Evolutionary conservation across 1,139 yeast species (phyloP).

Genomic region (Trichomonascaceae sp.): DNA sequence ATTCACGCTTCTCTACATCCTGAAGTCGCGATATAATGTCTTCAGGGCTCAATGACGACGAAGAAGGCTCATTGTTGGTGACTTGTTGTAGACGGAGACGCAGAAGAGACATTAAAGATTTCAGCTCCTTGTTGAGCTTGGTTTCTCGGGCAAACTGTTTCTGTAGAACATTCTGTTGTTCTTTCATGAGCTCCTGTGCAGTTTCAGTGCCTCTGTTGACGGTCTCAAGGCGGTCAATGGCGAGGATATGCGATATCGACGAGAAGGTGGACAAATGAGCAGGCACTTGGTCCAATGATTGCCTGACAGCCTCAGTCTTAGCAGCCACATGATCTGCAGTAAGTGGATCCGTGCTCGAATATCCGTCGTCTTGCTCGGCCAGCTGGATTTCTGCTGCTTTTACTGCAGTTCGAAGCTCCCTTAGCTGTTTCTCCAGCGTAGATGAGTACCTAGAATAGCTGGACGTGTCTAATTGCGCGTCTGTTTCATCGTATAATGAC

Average conservation of each 20-base stretch:
- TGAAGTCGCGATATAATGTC: slow-evolving; percentile 10
- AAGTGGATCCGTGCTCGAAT: not conserved
- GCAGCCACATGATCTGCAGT: not conserved
- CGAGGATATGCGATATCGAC: slow-evolving; percentile 16
- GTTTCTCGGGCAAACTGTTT: slow-evolving; percentile 9
- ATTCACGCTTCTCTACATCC: not conserved
- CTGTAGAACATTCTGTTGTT: slow-evolving; percentile 10
- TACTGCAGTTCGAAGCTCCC: slow-evolving; percentile 6
- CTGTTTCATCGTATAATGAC: not conserved
- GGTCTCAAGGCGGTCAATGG: slow-evolving; percentile 14
- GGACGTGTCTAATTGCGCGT: not conserved
- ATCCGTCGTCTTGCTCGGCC: not conserved
- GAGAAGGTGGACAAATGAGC: slow-evolving; percentile 1
- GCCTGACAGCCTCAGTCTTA: slow-evolving; percentile 1
- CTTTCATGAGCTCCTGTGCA: slow-evolving; percentile 10
- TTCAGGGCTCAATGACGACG: slow-evolving; percentile 10
- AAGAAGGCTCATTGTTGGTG: slow-evolving; percentile 3
- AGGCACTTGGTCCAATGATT: slow-evolving; percentile 4
- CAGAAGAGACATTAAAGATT: slow-evolving; percentile 10
- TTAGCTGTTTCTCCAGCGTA: slow-evolving; percentile 6
- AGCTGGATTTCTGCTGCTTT: slow-evolving; percentile 4
- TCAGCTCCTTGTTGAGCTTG: slow-evolving; percentile 13
- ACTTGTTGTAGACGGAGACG: slow-evolving; percentile 6
- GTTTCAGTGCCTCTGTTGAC: slow-evolving; percentile 10
- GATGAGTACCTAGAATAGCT: not conserved